A percentile compares a stretch with the other conserved stretches of the same genome.
These are phyloP conservation scores for Chenopodium album DNA, from an alignment of 148 eudicot species.

Conservation along the genomic window DNA sequence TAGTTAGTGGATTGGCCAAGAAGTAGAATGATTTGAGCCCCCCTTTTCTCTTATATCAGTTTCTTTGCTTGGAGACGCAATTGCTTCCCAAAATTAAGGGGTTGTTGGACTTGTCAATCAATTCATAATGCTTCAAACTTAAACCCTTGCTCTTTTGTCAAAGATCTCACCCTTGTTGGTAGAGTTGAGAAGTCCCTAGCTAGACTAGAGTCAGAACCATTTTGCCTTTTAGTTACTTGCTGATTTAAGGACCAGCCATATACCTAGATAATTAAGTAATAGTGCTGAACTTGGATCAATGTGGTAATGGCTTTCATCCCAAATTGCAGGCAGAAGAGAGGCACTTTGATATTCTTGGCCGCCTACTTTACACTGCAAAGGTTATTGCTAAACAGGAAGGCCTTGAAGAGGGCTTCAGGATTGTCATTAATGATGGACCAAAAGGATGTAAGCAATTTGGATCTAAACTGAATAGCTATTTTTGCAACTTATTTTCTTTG, in stretches of 20 bases:
- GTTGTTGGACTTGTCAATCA: too few relatives aligned
- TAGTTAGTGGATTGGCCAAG: not conserved
- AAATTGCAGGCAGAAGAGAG: constrained; percentile 74
- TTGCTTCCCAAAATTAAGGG: too few relatives aligned
- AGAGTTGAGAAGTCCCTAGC: not conserved
- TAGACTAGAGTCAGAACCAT: not conserved
- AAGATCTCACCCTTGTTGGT: not conserved
- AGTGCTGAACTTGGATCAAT: not conserved
- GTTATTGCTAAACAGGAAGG: constrained; percentile 87
- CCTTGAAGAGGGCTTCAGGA: constrained; percentile 79
- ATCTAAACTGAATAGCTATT: not conserved
- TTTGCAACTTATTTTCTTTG: constrained; percentile 7
- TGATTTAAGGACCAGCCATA: not conserved
- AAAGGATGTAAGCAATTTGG: constrained; percentile 53
- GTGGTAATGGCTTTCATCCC: not conserved
- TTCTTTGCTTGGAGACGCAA: not conserved
- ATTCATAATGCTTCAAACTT: too few relatives aligned
- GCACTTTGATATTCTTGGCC: constrained; percentile 84
- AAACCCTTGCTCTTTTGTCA: too few relatives aligned
- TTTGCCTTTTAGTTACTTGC: not conserved
- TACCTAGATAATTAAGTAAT: not conserved
- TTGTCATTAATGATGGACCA: constrained; percentile 91
- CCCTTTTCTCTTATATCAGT: not conserved
- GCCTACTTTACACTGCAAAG: constrained; percentile 79
- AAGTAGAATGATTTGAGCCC: not conserved